Evolutionary conservation across 164 flowering plant species (phyloP), one percentile per base, ranked within the genome.

Genomic region (Tinospora cordifolia): DNA sequence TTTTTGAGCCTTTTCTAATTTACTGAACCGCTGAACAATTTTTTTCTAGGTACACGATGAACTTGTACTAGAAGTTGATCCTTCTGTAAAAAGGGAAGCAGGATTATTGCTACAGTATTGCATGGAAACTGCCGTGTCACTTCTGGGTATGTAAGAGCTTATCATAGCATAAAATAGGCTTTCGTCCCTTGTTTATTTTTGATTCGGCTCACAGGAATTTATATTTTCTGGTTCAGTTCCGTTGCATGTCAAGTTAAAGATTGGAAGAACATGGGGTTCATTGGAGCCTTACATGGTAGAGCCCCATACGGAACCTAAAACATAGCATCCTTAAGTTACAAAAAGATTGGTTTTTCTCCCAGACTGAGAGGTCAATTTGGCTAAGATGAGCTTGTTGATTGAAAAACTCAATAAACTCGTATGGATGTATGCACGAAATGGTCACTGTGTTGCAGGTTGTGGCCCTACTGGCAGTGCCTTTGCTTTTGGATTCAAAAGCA

Each of bases 261-360:
- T 87, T 78, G 99, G 98, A 71, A 86, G 80, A 84, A 88, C 96
- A 59, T 95, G 99, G 98, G 99, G 98, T 24, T 82, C 99, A 44
- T 75, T 89, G 79, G 89, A 90, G 78, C 88, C 92, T 73, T 86
- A 85, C 76, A 73, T 71, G 6, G 76, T 69, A 40, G 84, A 74
- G 41, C 34, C 80, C 21, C 67, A 25, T 67, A 34, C 75, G 47
- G 34, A 57, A 62, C 30, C 6, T 22, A 58, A 40, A 0, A 5
- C 54, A 51, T 60, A 64, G 26, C 26, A 10, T 38, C 66, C 21
- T 27, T 27, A 7, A 5, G 12, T 44, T 44, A 11, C 47, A 13
- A 44, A 44, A 44, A 44, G 47, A 44, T 44, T 7, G 12, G 14
- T 14, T 44, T 44, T 44, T 44, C 47, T 44, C 14, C 47, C 9